These are phyloP conservation scores for Mycothermus thermophilus DNA, from an alignment of 495 filamentous ascomycete species.

Conservation along the genomic window DNA sequence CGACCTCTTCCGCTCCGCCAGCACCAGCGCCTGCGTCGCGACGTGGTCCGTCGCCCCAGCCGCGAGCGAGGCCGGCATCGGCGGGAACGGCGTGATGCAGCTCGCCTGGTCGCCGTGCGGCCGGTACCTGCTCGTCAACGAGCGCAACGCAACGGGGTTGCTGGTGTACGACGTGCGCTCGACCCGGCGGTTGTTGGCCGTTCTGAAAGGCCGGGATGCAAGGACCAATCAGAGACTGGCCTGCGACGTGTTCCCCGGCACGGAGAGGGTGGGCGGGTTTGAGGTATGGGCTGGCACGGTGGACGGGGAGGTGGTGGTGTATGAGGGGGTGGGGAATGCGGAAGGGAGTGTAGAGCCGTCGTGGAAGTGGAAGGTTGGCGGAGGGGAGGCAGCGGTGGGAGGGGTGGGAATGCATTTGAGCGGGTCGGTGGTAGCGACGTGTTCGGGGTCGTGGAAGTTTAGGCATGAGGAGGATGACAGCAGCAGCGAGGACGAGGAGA, in stretches of 20 bases:
- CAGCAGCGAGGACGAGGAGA: neutral
- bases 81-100: constrained; percentile 60
- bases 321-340: constrained; percentile 47
- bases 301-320: constrained; percentile 66
- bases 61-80: constrained; percentile 24
- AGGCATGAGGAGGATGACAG: constrained; percentile 11
- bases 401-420: constrained; percentile 51
- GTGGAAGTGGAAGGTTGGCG: constrained; percentile 48
- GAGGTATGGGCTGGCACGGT: constrained; percentile 76
- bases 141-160: constrained; percentile 60
- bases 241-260: constrained; percentile 48
- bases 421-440: constrained; percentile 59
- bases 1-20: constrained; percentile 48
- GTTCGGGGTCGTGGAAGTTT: constrained; percentile 45
- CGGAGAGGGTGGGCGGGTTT: constrained; percentile 35
- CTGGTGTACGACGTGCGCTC: constrained; percentile 76
- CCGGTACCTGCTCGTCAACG: constrained; percentile 76
- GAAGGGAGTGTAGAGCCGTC: constrained; percentile 40
- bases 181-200: constrained; percentile 51
- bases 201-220: constrained; percentile 56
- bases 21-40: constrained; percentile 50
- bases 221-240: constrained; percentile 64
- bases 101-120: constrained; percentile 73
- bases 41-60: constrained; percentile 44
- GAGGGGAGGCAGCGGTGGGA: constrained; percentile 42